Base-by-base conservation (phyloP, 2,329 filamentous ascomycete species). In the Monosporascus sp. region DNA sequence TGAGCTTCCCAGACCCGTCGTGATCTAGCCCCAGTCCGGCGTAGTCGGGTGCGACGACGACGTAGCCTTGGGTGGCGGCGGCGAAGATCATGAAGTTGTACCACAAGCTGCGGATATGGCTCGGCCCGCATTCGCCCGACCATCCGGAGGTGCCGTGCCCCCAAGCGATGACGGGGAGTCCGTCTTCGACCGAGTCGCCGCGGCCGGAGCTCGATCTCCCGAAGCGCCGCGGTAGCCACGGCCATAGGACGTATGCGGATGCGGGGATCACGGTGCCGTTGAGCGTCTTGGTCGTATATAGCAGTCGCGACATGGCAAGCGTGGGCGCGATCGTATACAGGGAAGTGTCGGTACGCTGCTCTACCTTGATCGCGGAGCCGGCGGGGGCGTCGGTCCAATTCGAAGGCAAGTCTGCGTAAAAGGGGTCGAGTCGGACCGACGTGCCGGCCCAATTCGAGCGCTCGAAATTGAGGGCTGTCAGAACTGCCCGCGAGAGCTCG, bases 221-320 rank as follows among this genome's bases (percentile, higher is more conserved):
- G 37, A 53, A 55, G 14, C 43, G 26, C 7, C 41, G 37, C 14
- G 53, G 53, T 14, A 48, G 15, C 28, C 40, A 55, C 15, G 53
- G 53, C 53, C 51, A 55, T 5, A 55, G 28, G 24, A 55, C 53
- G 20, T 47, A 48, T 7, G 53, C 50, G 8, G 53, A 55, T 5
- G 53, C 53, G 7, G 53, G 53, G 11, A 55, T n/a, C 28, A 49
- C 44, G 20, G 40, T 52, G 8, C 50, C 53, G 26, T 53, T 55
- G 37, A 50, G 17, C 3, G 46, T 55, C 45, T 49, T 44, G 5
- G 53, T 50, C n/a, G 53, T 55, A 20, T 50, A 55, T 9, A 55
- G 38, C 18, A 55, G 28, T 14, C 53, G 50, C 22, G 53, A 55
- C 4, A 52, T 11, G 35, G 50, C 50, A 26, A 53, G 26, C 8